Conservation (phyloP, 2,329 filamentous ascomycete species). For the Byssothecium circinans region DNA sequence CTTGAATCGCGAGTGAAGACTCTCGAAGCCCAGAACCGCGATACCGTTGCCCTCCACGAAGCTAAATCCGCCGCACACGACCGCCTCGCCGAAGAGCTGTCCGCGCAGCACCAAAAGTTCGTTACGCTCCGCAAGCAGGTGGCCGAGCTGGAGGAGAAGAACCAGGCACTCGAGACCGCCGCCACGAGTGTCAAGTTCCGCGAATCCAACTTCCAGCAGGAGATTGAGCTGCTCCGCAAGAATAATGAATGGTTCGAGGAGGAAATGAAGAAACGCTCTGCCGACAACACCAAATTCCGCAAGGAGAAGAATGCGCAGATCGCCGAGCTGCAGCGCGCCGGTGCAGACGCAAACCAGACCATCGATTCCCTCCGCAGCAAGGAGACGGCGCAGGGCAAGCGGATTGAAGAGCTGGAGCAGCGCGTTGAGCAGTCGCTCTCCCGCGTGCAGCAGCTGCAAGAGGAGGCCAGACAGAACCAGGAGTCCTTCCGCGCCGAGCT, state of each 20-base stretch:
- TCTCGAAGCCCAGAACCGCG: constrained; percentile 88
- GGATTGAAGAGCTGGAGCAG: constrained; percentile 79
- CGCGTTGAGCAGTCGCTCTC: constrained; percentile 83
- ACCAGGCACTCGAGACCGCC: constrained; percentile 79
- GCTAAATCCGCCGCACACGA: constrained; percentile 87
- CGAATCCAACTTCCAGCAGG: constrained; percentile 86
- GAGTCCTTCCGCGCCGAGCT: constrained; percentile 86
- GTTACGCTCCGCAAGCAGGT: constrained; percentile 82
- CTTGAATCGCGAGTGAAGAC: constrained; percentile 82
- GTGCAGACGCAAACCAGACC: constrained; percentile 79
- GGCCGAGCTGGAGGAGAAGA: constrained; percentile 76
- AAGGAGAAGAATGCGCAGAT: constrained; percentile 94
- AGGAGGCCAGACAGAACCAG: constrained; percentile 77
- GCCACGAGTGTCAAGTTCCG: constrained; percentile 83
- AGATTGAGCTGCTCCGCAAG: constrained; percentile 82
- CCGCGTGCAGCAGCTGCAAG: constrained; percentile 82
- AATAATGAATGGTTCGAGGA: constrained; percentile 93
- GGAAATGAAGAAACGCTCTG: constrained; percentile 86
- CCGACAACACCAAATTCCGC: constrained; percentile 84
- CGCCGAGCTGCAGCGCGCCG: constrained; percentile 81
- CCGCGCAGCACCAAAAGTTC: constrained; percentile 85
- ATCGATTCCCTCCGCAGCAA: constrained; percentile 77
- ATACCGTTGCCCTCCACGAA: constrained; percentile 85
- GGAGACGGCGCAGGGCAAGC: constrained; percentile 77
- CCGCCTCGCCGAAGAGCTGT: constrained; percentile 80